Evolutionary conservation across 306 rosid genomes (phyloP), one percentile per base, ranked within the genome.

Genomic region (Casuarina glauca): DNA sequence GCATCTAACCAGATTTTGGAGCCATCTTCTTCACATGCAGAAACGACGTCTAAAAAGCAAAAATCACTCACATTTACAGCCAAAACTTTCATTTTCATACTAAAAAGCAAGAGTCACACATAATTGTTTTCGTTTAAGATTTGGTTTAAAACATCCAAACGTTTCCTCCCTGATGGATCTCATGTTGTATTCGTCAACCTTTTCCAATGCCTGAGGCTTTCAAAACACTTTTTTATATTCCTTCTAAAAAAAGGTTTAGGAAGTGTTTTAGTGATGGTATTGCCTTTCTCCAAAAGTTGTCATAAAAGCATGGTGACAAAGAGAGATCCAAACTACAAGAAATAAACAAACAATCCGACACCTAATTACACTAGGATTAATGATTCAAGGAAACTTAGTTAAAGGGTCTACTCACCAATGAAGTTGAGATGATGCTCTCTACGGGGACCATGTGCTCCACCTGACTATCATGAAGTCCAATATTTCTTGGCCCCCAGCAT

Each of bases 21-120:
- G 76, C 69, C 80, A 75, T 63, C 81, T 41, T 60, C 39, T 74
- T 76, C 50, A 60, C 81, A 78, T 74, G 75, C 67, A 81, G 71
- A 42, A 75, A 13, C 80, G 44, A 26, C 80, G 78, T 84, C 77
- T 72, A 53, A 41, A 17, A 6, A 62, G 11, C 11, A 12, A 19
- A 1, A 26, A 26, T 26, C 32, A 26, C 32, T 26, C 43, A 64
- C 17, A 13, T 64, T 70, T 16, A 41, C 49, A 49, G 42, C 13
- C 35, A 55, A 70, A 45, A 41, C 12, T 58, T 49, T 63, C 74
- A 63, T 72, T 55, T 9, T 72, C 64, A 49, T 12, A 8, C 51
- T 26, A 26, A 26, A 26, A 26, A 26, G 32, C 32, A 26, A 26
- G 32, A 26, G 32, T 26, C 32, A 26, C 32, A 26, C 32, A 26